Base-by-base conservation (phyloP, 2,329 filamentous ascomycete genomes). In the Bipolaris gigantea region DNA sequence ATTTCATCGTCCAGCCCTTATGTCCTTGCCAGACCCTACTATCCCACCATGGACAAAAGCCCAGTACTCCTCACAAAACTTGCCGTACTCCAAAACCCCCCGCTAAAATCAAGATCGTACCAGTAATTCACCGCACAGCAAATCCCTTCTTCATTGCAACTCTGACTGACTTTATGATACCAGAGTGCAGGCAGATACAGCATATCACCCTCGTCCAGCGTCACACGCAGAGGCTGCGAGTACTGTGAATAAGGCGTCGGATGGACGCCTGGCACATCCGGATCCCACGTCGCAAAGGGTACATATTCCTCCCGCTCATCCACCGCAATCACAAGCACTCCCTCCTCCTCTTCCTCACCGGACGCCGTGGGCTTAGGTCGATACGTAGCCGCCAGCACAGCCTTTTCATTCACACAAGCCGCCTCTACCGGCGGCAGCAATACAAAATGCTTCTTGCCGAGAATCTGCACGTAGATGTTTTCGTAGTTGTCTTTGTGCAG, bases 401-500 rank as follows among this genome's bases (percentile, higher is more conserved):
- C 63, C 60, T 75, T 76, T 75, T 93, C 90, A 54, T 85, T 84
- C 39, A 92, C 85, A 57, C 86, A 89, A 0, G 87, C 80, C 61
- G 86, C 83, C 57, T 85, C 89, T 1, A 88, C 72, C 0, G 89
- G 86, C n/a, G 90, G 87, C 1, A 94, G 74, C 1, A 94, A 77
- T 0, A 86, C 81, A 62, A 94, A 94, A 62, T 89, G 85, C 70
- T 94, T 94, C 51, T 77, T 76, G 0, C 90, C 90, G 0, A 85
- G 72, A 13, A 93, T 73, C 66, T 93, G 89, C 1, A 90, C 87
- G 71, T 92, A 94, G 0, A 94, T 81, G 70, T 94, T 94, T 72
- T 94, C 89, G 72, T 92, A 93, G 65, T 89, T 89, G 75, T 94
- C 90, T 66, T 88, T 89, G 75, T 94, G 90, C 49, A 92, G 73